phyloP scores from a whole-genome alignment of 2,329 filamentous ascomycete species.

The Talaromyces sp. region DNA sequence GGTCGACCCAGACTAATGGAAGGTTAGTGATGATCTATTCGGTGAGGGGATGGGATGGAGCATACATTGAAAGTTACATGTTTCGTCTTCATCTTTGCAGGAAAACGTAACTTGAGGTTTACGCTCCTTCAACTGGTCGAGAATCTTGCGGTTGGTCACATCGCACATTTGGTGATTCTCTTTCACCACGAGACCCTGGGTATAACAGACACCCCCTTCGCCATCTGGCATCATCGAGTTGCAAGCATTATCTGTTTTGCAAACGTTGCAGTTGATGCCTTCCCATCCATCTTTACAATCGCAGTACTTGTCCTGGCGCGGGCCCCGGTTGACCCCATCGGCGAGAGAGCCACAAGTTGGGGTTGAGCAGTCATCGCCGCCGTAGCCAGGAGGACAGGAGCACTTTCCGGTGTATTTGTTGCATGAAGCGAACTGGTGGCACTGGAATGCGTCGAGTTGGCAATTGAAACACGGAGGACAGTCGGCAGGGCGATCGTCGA shows the following conservation, averaged over 20 bases:
- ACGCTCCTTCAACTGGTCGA: constrained; percentile 75
- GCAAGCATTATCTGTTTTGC: constrained; percentile 75
- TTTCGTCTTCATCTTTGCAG: constrained; percentile 67
- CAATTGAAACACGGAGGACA: constrained; percentile 80
- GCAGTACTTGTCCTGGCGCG: constrained; percentile 67
- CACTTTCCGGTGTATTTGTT: constrained; percentile 90
- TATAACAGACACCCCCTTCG: constrained; percentile 84
- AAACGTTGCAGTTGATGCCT: constrained; percentile 98
- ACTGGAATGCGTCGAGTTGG: constrained; percentile 84
- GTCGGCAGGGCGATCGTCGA: constrained; percentile 61
- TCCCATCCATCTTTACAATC: constrained; percentile 90
- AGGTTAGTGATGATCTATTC: constrained; percentile 21
- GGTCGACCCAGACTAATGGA: constrained; percentile 79
- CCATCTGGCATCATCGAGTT: constrained; percentile 79
- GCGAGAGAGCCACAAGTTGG: constrained; percentile 89
- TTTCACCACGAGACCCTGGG: constrained; percentile 82
- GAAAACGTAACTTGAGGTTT: constrained; percentile 93
- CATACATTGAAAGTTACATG: constrained; percentile 93
- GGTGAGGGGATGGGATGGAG: constrained; percentile 23
- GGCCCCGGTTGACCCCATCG: constrained; percentile 71
- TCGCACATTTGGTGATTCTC: constrained; percentile 98
- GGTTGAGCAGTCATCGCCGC: constrained; percentile 85
- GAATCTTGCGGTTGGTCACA: constrained; percentile 92
- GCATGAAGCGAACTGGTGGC: constrained; percentile 84
- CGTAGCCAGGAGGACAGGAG: constrained; percentile 84